A percentile compares a stretch with the other conserved stretches of the same genome.
phyloP scores from a whole-genome alignment of 805 yeast species.

The Novakomyces olei region DNA sequence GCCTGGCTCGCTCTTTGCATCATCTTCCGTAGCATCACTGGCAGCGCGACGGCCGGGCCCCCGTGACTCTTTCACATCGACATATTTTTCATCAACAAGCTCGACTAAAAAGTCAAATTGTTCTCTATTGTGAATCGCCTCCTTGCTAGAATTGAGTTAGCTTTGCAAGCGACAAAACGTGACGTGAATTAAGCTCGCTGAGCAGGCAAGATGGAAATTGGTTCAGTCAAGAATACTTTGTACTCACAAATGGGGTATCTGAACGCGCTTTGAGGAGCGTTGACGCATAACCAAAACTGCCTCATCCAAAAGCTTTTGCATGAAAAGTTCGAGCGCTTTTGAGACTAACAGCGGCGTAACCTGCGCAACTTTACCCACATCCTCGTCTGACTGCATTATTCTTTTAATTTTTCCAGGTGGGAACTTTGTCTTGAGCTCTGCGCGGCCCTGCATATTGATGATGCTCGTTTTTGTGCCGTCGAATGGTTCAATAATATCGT shows the following conservation, averaged over 20 bases:
- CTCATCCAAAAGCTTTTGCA: constrained; percentile 72
- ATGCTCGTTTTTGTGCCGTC: too few species aligned
- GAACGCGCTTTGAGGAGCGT: constrained; percentile 57
- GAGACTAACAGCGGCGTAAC: constrained; percentile 98
- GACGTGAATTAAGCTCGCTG: too few species aligned
- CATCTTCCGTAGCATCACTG: neutral
- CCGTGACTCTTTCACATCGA: constrained; percentile 13
- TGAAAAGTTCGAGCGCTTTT: constrained; percentile 75
- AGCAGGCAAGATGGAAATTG: too few species aligned
- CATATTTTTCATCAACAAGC: constrained; percentile 38
- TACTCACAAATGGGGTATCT: constrained; percentile 61
- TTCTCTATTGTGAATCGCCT: constrained; percentile 67
- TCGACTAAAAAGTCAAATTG: constrained; percentile 85
- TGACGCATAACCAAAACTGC: constrained; percentile 55
- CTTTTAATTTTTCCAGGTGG: constrained; percentile 65
- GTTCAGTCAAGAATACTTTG: too few species aligned
- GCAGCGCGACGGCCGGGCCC: constrained; percentile 1
- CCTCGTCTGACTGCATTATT: constrained; percentile 94
- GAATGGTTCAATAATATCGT: too few species aligned
- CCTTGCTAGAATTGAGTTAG: too few species aligned
- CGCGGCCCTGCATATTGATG: too few species aligned
- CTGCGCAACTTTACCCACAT: constrained; percentile 94
- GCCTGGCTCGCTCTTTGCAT: neutral
- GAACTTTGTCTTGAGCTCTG: constrained; percentile 1
- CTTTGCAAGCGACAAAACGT: too few species aligned